These are phyloP conservation scores for Chlamydomonas asymmetrica DNA, from an alignment of 139 green algal genomes.

Conservation along the genomic window DNA sequence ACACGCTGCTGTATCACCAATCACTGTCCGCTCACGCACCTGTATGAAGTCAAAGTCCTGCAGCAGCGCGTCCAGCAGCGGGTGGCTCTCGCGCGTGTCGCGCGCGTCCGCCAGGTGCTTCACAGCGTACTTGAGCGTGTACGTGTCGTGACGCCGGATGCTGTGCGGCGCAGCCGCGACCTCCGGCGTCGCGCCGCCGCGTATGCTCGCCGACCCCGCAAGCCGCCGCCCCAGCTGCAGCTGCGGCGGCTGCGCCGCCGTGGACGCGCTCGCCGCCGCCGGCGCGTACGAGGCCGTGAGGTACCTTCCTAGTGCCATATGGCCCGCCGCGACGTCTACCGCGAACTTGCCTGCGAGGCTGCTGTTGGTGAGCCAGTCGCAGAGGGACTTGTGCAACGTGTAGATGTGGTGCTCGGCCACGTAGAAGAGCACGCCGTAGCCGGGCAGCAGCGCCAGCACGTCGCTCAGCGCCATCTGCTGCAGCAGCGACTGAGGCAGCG, in stretches of 20 bases:
- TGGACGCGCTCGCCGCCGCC: not conserved
- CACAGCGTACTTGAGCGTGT: constrained; percentile 23
- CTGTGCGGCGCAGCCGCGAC: not conserved
- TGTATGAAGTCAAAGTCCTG: constrained; percentile 5
- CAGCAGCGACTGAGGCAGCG: constrained; percentile 19
- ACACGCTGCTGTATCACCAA: too few species aligned
- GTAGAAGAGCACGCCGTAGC: constrained; percentile 12
- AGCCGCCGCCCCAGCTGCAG: not conserved
- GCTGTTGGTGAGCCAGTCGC: constrained; percentile 21
- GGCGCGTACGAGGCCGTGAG: not conserved
- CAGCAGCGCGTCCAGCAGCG: constrained; percentile 10
- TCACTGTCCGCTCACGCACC: not conserved
- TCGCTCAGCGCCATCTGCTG: constrained; percentile 9
- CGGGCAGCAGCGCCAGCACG: constrained; percentile 2
- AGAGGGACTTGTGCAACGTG: constrained; percentile 27
- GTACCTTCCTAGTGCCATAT: not conserved
- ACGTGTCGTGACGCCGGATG: not conserved
- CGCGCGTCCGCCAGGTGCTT: constrained; percentile 10
- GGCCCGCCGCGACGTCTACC: constrained; percentile 1
- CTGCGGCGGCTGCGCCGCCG: not conserved
- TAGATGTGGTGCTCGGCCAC: constrained; percentile 39
- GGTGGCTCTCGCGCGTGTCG: not conserved
- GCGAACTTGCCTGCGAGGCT: not conserved
- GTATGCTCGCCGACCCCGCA: not conserved
- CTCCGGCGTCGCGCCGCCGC: not conserved